Percentiles rank a stretch among this genome's conserved stretches.
phyloP scores from a whole-genome alignment of 176 grass and related monocot species.

The Carex cristatella region DNA sequence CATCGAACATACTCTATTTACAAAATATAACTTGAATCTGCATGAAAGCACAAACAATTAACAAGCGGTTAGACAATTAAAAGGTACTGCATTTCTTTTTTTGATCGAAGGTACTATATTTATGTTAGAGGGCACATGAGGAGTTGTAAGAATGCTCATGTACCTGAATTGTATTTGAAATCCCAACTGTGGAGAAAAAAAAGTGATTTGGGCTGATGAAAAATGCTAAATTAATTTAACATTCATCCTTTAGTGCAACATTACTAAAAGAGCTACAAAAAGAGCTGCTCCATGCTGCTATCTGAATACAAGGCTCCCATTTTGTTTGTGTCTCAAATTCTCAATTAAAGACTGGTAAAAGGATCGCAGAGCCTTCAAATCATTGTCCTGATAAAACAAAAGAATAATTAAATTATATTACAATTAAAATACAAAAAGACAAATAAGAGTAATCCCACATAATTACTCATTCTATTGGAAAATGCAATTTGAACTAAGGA shows the following conservation, averaged over 20 bases:
- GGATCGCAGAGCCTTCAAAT: constrained; percentile 71
- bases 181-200: background rate
- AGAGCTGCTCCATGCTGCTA: constrained; percentile 48
- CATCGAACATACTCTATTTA: constrained; percentile 1
- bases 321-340: constrained; percentile 81
- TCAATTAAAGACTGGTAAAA: constrained; percentile 87
- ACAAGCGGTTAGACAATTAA: background rate
- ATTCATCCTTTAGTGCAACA: background rate
- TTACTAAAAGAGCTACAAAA: background rate
- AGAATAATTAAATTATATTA: constrained; percentile 1
- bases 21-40: constrained; percentile 4
- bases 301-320: constrained; percentile 92
- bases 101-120: background rate
- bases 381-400: constrained; percentile 53
- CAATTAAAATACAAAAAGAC: constrained; percentile 12
- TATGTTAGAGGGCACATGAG: background rate
- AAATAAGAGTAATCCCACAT: constrained; percentile 6
- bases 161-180: constrained; percentile 8
- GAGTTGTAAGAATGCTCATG: background rate
- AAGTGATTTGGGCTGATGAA: background rate
- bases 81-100: background rate
- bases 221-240: background rate
- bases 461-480: constrained; percentile 8
- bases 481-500: constrained; percentile 6
- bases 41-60: background rate